phyloP scores from a whole-genome alignment of 805 yeast species.

The Naumovozyma baii region DNA sequence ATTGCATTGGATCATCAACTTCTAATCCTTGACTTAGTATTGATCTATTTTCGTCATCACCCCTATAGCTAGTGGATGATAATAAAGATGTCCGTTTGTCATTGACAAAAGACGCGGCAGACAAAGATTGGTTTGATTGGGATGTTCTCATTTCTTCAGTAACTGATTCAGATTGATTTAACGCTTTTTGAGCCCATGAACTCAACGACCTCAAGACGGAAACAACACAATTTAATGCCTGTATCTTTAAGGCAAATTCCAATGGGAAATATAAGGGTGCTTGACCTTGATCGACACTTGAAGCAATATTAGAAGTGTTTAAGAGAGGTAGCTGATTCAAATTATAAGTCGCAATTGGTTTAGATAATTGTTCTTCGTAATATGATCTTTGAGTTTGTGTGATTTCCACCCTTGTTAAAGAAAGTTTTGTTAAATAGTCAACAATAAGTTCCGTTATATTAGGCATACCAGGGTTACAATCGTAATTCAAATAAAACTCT shows the following conservation, averaged over 20 bases:
- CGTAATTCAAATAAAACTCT: slow-evolving; percentile 90
- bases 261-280: slow-evolving; percentile 42
- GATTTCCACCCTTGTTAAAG: slow-evolving; percentile 62
- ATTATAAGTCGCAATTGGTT: slow-evolving; percentile 65
- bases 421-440: slow-evolving; percentile 58
- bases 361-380: slow-evolving; percentile 41
- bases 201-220: slow-evolving; percentile 72
- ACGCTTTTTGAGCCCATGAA: slow-evolving; percentile 75
- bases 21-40: slow-evolving; percentile 25
- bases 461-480: slow-evolving; percentile 74
- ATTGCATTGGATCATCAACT: slow-evolving; percentile 68
- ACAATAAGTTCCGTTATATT: slow-evolving; percentile 78
- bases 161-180: slow-evolving; percentile 26
- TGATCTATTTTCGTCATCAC: slow-evolving; percentile 13
- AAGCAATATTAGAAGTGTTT: slow-evolving; percentile 54
- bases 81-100: slow-evolving; percentile 4
- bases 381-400: slow-evolving; percentile 56
- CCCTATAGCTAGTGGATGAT: slow-evolving; percentile 5
- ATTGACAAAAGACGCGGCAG: slow-evolving; percentile 12
- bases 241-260: slow-evolving; percentile 77
- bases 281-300: slow-evolving; percentile 16
- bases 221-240: slow-evolving; percentile 69
- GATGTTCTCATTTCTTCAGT: slow-evolving; percentile 20
- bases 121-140: slow-evolving; percentile 6
- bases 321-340: slow-evolving; percentile 65